Base-by-base conservation (phyloP, 2,329 filamentous ascomycete species). In the Zasmidium citrigriseum region DNA sequence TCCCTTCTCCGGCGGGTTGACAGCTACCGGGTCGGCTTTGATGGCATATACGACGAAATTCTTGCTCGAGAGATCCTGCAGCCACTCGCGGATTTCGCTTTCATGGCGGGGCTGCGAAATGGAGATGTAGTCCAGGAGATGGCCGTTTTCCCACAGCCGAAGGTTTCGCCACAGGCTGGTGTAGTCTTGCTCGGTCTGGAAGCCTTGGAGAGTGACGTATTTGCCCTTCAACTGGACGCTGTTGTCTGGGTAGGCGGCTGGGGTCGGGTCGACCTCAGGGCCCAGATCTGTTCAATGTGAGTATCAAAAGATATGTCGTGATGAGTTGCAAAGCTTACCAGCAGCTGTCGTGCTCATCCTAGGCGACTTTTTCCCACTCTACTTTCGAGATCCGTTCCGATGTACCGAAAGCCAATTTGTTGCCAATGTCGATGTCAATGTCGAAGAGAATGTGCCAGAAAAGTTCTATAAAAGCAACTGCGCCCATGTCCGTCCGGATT, bases 11-110 rank as follows among this genome's bases (percentile, higher is more conserved):
- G 11, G 22, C 10, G 55, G 55, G 16, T 52, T 53, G 12, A 60
- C 29, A 14, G 45, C 34, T 1, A 25, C 66, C 2, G 76, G 76
- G 45, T 64, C 51, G 1, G 54, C 62, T 16, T 80, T 67, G 38
- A 84, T 74, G n/a, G 78, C 73, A 62, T 77, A 84, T 61, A 77
- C 77, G 27, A 78, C 65, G 20, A 61, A 61, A 2, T 38, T 50
- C 52, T 54, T 5, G 58, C 51, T 54, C 47, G 56, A 18, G 27
- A 67, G 44, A 18, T 61, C 44, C 4, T 73, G 60, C 34, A 41
- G 4, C 5, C 12, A 9, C 14, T 16, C 12, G 14, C 34, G 34
- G 4, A 41, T 4, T 9, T 41, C 34, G 5, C 18, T n/a, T 3
- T 48, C 46, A 2, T n/a, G 16, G 55, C 72, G 75, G 0, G 77